These are phyloP conservation scores for Leptographium lundbergii DNA, from an alignment of 2,329 filamentous ascomycete species.

Conservation along the genomic window DNA sequence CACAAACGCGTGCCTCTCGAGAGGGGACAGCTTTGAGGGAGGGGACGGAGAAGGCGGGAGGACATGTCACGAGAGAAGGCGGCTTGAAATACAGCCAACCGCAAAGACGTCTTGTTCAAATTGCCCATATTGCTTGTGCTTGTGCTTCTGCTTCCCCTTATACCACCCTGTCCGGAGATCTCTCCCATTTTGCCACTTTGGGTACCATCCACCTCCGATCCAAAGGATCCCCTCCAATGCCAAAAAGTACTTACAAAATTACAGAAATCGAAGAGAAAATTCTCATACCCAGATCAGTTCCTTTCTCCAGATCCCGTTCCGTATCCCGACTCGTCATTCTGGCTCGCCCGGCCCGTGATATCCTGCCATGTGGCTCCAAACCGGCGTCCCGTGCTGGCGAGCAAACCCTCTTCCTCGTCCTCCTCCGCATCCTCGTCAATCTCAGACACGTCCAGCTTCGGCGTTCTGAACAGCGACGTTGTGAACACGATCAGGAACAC, in stretches of 20 bases:
- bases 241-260: too few species aligned
- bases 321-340: background rate
- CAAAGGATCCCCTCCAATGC: too few species aligned
- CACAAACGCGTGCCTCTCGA: slow-evolving; percentile 53
- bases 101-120: too few species aligned
- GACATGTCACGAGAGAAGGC: too few species aligned
- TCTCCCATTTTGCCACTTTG: too few species aligned
- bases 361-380: slow-evolving; percentile 86
- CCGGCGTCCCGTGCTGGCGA: slow-evolving; percentile 69
- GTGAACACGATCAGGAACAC: slow-evolving; percentile 75
- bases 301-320: slow-evolving; percentile 1
- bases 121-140: too few species aligned
- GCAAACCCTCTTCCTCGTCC: slow-evolving; percentile 83
- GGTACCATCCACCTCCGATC: too few species aligned
- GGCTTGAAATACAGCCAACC: too few species aligned
- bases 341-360: slow-evolving; percentile 47
- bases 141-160: too few species aligned
- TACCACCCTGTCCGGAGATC: too few species aligned
- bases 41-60: too few species aligned
- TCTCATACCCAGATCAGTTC: background rate
- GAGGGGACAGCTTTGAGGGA: background rate
- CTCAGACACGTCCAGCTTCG: slow-evolving; percentile 61
- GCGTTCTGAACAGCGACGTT: slow-evolving; percentile 67
- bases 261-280: background rate
- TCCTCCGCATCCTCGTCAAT: slow-evolving; percentile 82